A percentile compares a stretch with the other conserved stretches of the same genome.
Conservation (phyloP, 768 basidiomycete species). For the Calocybe cyanea region DNA sequence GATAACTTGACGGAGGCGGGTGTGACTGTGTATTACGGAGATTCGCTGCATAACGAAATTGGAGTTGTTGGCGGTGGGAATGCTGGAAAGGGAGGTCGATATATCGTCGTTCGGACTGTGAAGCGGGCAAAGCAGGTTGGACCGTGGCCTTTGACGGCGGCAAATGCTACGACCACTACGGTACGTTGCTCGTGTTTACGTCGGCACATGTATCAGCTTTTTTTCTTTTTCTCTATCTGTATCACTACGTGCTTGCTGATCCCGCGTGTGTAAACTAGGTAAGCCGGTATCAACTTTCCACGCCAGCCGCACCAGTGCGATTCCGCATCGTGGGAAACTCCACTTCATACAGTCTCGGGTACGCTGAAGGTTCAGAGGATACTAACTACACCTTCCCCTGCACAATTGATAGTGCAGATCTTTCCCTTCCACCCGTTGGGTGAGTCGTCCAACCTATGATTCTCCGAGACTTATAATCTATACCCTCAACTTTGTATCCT, state of each 20-base stretch:
- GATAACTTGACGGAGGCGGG: slow-evolving; percentile 35
- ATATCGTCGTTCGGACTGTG: slow-evolving; percentile 26
- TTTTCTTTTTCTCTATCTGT: too few relatives aligned
- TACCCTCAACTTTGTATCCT: too few relatives aligned
- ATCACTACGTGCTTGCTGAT: too few relatives aligned
- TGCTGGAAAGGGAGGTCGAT: slow-evolving; percentile 17
- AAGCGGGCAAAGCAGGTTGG: slow-evolving; percentile 30
- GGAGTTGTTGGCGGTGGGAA: slow-evolving; percentile 22
- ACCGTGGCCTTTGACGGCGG: slow-evolving; percentile 28
- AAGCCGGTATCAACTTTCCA: slow-evolving; percentile 19
- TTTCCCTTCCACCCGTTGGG: slow-evolving; percentile 32
- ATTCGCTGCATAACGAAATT: slow-evolving; percentile 35
- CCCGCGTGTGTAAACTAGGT: slow-evolving; percentile 10
- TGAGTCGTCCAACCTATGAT: slow-evolving; percentile 12
- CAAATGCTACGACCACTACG: slow-evolving; percentile 26
- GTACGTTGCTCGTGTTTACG: slow-evolving; percentile 15
- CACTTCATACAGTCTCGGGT: slow-evolving; percentile 28
- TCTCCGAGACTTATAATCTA: too few relatives aligned
- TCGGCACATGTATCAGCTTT: background rate
- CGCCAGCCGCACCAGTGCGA: slow-evolving; percentile 22
- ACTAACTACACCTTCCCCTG: slow-evolving; percentile 21
- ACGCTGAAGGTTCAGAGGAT: slow-evolving; percentile 24
- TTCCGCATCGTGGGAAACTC: slow-evolving; percentile 26
- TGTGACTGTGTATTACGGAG: slow-evolving; percentile 31
- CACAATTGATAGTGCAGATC: slow-evolving; percentile 27